Evolutionary conservation across 108 stramenopile species (phyloP), one percentile per base, ranked within the genome.

Genomic region (Nitzschia putrida): DNA sequence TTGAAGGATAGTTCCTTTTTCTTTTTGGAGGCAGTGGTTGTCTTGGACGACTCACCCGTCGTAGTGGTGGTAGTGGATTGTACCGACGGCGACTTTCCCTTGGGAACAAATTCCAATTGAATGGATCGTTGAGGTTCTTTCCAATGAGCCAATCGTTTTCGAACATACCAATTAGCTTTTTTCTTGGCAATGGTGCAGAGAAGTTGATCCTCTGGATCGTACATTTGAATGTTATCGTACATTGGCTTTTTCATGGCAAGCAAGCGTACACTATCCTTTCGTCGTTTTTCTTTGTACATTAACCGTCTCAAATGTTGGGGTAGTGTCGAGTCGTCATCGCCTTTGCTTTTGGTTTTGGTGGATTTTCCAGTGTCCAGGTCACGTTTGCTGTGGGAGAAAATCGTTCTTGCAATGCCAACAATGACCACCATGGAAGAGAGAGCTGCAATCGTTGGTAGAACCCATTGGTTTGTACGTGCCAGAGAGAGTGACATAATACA

Each of bases 181-280:
- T 94, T 90, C 34, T 68, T 52, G 13, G 87, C 84, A 68, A 91
- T 87, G 29, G 85, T 87, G 49, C 85, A 81, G 20, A 94, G 69
- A 34, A 85, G 21, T 13, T 66, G 38, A 41, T 83, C 77, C 12
- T 85, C 64, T 8, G 81, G 83, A 63, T 71, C 75, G 13, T 85
- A 73, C 92, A 93, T 93, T 68, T 77, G 67, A 16, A 93, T 85
- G 56, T 93, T 93, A 57, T 93, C 92, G 60, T 93, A 93, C 81
- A 93, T 83, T 24, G 87, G 87, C 40, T 82, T 84, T 57, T 93
- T 93, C 87, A 86, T 81, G 10, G 88, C 83, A 11, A 93, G 57
- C 50, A 83, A 61, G 18, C 82, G 75, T 23, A 84, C 71, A 74
- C 88, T 88, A 52, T 77, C 63, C 66, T 86, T 80, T 11, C 87